Conservation (phyloP, 345 rosid species). For the Mangifera indica region DNA sequence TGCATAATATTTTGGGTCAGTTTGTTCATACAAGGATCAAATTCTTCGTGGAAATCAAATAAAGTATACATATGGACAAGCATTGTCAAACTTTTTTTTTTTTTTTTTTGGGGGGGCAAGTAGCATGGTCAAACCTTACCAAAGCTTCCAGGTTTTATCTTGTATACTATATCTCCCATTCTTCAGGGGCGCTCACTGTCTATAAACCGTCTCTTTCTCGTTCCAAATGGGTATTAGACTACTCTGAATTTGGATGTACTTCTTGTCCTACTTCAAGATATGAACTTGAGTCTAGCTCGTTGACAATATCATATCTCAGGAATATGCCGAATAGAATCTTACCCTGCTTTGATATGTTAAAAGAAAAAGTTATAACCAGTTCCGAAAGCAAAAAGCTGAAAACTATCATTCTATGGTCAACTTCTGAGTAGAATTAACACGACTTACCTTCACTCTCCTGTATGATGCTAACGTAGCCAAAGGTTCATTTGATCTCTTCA, state of each 20-base stretch:
- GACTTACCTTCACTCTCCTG: constrained; percentile 78
- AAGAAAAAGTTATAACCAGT: background rate
- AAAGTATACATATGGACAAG: background rate
- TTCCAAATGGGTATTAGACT: background rate
- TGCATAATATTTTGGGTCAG: background rate
- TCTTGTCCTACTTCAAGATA: constrained; percentile 70
- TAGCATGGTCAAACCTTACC: too few relatives aligned
- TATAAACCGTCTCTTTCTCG: background rate
- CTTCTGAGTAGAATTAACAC: background rate
- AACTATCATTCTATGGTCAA: background rate
- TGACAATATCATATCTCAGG: constrained; percentile 35
- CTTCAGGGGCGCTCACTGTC: background rate
- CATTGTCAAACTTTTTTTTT: background rate
- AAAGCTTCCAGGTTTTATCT: background rate
- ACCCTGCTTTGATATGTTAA: constrained; percentile 52
- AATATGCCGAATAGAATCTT: constrained; percentile 84
- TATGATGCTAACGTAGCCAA: constrained; percentile 82
- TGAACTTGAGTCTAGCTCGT: constrained; percentile 26
- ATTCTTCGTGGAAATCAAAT: background rate
- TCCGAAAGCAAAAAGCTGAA: background rate
- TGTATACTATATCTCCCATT: background rate
- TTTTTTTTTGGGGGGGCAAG: too few relatives aligned
- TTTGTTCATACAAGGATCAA: background rate
- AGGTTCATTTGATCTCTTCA: constrained; percentile 76
- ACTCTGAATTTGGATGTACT: constrained; percentile 38